Conservation (phyloP, 2,329 filamentous ascomycete genomes). For the Fusarium tanahbumbuense region DNA sequence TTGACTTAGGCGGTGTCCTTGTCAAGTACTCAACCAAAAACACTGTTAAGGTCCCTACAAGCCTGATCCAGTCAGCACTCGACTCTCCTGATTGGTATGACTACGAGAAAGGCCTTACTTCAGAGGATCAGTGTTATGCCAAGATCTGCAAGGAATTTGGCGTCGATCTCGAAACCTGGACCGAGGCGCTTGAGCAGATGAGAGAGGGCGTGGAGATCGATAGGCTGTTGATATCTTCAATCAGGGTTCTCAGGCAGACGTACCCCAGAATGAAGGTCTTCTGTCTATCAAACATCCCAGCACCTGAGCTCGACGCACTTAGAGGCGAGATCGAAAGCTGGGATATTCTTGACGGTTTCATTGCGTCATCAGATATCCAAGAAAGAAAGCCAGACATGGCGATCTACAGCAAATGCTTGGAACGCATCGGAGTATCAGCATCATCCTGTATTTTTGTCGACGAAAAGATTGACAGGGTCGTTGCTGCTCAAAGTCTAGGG, state of each 20-base stretch:
- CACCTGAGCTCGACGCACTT: not conserved
- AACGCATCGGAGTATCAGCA: not conserved
- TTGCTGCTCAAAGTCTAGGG: not conserved
- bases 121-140: not conserved
- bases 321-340: not conserved
- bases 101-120: not conserved
- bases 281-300: conserved; percentile 6
- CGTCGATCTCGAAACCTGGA: not conserved
- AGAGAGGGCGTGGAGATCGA: not conserved
- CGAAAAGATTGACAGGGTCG: not conserved
- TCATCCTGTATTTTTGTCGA: conserved; percentile 8
- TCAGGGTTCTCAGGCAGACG: not conserved
- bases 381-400: conserved; percentile 5
- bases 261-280: not conserved
- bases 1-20: conserved; percentile 2
- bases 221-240: not conserved
- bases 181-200: not conserved
- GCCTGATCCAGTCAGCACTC: not conserved
- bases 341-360: conserved; percentile 6
- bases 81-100: conserved; percentile 3
- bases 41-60: not conserved
- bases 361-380: not conserved
- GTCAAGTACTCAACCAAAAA: not conserved
- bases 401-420: not conserved
- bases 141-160: not conserved